These are phyloP conservation scores for Globisporangium orthogonon DNA, from an alignment of 352 stramenopile genomes.

Conservation along the genomic window DNA sequence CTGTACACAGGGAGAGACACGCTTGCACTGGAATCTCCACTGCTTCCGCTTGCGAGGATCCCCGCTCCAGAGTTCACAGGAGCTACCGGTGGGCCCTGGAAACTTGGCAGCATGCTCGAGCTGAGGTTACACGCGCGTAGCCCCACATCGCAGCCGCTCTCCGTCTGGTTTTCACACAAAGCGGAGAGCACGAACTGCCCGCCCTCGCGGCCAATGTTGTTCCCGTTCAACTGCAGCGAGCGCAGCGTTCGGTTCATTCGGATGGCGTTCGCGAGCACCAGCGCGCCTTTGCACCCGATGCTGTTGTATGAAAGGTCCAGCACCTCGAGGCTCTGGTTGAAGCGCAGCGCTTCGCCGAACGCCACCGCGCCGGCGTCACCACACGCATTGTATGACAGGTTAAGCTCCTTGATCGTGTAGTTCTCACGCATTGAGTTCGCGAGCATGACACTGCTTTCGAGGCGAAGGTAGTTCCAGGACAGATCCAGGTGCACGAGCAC, in stretches of 20 bases:
- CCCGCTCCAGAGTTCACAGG: background rate
- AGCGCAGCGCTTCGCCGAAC: slow-evolving; percentile 61
- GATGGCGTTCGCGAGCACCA: slow-evolving; percentile 63
- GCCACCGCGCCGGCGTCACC: slow-evolving; percentile 67
- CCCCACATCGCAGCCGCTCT: slow-evolving; percentile 47
- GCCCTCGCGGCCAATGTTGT: slow-evolving; percentile 65
- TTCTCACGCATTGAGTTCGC: slow-evolving; percentile 63
- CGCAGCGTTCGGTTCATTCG: slow-evolving; percentile 53
- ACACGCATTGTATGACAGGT: slow-evolving; percentile 74
- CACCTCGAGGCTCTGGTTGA: slow-evolving; percentile 53
- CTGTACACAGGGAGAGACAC: slow-evolving; percentile 34
- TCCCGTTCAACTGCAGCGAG: slow-evolving; percentile 66
- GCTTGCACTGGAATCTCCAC: background rate
- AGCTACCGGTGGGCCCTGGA: background rate
- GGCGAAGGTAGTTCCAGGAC: slow-evolving; percentile 86
- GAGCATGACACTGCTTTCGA: slow-evolving; percentile 69
- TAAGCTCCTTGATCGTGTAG: slow-evolving; percentile 53
- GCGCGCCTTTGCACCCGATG: slow-evolving; percentile 60
- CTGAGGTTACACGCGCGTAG: slow-evolving; percentile 59
- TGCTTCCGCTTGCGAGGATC: background rate
- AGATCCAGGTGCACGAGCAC: slow-evolving; percentile 76
- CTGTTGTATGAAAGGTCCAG: slow-evolving; percentile 79
- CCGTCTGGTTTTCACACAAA: slow-evolving; percentile 48
- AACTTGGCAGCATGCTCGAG: slow-evolving; percentile 12
- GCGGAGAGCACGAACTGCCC: slow-evolving; percentile 62